Evolutionary conservation across 108 stramenopile species (phyloP).

Genomic region (Nannochloropsis oceanica): DNA sequence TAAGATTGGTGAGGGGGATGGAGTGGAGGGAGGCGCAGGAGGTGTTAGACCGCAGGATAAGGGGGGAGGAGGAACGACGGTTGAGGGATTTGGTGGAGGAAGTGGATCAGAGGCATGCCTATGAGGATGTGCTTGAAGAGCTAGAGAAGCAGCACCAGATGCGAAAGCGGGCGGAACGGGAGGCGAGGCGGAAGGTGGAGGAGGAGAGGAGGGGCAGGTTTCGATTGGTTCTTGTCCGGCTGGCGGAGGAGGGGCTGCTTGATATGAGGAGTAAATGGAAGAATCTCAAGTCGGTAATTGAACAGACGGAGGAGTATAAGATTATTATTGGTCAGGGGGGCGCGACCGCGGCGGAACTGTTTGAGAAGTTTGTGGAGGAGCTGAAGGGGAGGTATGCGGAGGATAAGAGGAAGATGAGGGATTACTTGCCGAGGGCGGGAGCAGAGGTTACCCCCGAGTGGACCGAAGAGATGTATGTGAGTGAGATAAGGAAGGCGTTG

Average conservation of each 20-base stretch:
- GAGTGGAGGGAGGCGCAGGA: conserved; percentile 14
- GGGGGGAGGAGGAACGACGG: conserved; percentile 1
- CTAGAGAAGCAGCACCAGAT: conserved; percentile 14
- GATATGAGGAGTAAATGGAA: conserved; percentile 29
- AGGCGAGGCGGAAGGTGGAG: conserved; percentile 14
- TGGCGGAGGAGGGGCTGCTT: conserved; percentile 32
- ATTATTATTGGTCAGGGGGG: conserved; percentile 25
- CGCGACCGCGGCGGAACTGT: not conserved
- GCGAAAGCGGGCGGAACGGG: conserved; percentile 9
- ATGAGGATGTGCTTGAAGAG: conserved; percentile 21
- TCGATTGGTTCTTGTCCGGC: conserved; percentile 23
- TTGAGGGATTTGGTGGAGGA: not conserved
- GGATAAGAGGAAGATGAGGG: not conserved
- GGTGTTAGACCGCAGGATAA: conserved; percentile 7
- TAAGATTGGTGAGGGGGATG: not conserved
- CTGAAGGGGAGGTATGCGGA: not conserved
- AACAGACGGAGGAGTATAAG: conserved; percentile 26
- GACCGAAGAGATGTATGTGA: not conserved
- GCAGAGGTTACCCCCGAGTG: not conserved
- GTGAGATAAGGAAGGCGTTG: not conserved
- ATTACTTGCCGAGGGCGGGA: not conserved
- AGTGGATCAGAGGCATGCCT: not conserved
- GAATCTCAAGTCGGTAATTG: conserved; percentile 35
- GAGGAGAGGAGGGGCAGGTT: conserved; percentile 17
- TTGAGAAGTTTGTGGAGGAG: not conserved